A percentile compares a stretch with the other conserved stretches of the same genome.
These are phyloP conservation scores for Ceratocystis papillata DNA, from an alignment of 2,329 filamentous ascomycete genomes.

Conservation along the genomic window DNA sequence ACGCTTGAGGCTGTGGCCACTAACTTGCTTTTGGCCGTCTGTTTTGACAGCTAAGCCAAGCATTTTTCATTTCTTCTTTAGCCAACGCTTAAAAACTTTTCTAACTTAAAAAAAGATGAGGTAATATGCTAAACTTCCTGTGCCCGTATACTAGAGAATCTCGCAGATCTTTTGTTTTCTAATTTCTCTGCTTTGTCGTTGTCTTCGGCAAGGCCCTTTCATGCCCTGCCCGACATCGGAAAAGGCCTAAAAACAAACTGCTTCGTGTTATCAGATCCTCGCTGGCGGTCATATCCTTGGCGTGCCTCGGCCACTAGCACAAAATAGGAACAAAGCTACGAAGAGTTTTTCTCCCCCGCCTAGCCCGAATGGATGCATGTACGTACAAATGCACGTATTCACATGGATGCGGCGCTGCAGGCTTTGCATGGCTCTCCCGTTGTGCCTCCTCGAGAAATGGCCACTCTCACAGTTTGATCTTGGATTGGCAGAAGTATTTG, in stretches of 20 bases:
- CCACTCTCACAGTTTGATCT: too few species aligned
- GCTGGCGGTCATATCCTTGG: neutral
- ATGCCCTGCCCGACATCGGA: constrained; percentile 12
- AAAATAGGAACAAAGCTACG: constrained; percentile 14
- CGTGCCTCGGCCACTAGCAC: constrained; percentile 11
- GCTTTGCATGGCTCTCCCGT: too few species aligned
- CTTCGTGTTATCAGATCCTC: constrained; percentile 11
- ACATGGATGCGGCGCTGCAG: too few species aligned
- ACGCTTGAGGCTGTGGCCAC: neutral
- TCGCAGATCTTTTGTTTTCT: neutral
- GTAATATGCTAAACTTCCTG: too few species aligned
- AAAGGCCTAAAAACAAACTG: neutral
- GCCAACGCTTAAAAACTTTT: neutral
- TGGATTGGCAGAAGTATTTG: too few species aligned
- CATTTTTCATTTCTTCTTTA: neutral
- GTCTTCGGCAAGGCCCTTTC: neutral
- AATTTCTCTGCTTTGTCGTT: neutral
- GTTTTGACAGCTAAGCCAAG: constrained; percentile 13
- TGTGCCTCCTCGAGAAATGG: too few species aligned
- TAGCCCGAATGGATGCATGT: neutral
- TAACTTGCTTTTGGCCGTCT: neutral
- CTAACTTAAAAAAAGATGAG: neutral
- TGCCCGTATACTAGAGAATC: neutral
- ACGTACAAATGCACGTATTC: too few species aligned
- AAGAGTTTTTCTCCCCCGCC: constrained; percentile 9